A percentile compares a stretch with the other conserved stretches of the same genome.
phyloP scores from a whole-genome alignment of 495 filamentous ascomycete genomes.

The Podospora fimiseda region DNA sequence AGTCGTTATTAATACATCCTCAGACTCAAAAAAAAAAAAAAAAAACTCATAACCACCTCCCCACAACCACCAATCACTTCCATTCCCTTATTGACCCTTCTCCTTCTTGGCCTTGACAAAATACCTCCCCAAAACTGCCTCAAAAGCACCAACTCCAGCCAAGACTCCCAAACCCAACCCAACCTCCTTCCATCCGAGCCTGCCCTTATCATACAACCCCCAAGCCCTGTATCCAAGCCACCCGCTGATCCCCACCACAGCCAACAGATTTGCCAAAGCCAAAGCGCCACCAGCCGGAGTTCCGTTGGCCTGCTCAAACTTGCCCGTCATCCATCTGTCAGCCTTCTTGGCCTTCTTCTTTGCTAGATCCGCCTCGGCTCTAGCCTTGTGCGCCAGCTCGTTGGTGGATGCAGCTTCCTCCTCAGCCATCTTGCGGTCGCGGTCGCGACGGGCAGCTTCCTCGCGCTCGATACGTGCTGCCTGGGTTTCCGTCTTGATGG shows the following conservation, averaged over 20 bases:
- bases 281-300: constrained; percentile 31
- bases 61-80: background rate
- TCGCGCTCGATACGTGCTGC: constrained; percentile 56
- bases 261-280: constrained; percentile 32
- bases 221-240: constrained; percentile 43
- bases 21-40: background rate
- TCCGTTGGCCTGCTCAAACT: constrained; percentile 22
- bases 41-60: background rate
- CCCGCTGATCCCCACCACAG: constrained; percentile 38
- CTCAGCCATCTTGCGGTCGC: constrained; percentile 39
- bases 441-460: constrained; percentile 34
- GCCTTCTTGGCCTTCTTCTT: constrained; percentile 48
- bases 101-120: constrained; percentile 34
- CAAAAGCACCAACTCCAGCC: constrained; percentile 33
- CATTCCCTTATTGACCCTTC: constrained; percentile 22
- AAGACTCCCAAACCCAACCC: constrained; percentile 56
- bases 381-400: too few relatives aligned
- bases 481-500: constrained; percentile 67
- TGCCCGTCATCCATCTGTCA: constrained; percentile 33
- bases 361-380: constrained; percentile 41
- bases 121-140: constrained; percentile 35
- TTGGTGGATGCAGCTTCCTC: too few relatives aligned
- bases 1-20: too few relatives aligned
- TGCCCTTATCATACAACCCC: constrained; percentile 53
- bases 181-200: constrained; percentile 62